Base-by-base conservation (phyloP, 768 basidiomycete genomes). In the Collybia mongolica region DNA sequence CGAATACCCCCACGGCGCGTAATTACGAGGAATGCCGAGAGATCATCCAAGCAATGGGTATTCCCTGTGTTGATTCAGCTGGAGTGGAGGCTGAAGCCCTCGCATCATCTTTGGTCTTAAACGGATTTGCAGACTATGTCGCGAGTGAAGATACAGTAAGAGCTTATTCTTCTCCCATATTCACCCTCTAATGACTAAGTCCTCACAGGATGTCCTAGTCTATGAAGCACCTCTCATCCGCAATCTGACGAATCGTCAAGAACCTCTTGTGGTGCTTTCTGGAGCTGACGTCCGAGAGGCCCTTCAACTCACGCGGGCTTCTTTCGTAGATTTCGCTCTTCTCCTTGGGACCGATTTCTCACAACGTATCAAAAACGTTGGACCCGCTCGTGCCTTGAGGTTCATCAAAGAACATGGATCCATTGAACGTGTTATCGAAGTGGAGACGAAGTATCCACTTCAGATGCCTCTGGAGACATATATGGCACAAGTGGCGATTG, bases 271-370 rank as follows among this genome's bases (percentile, higher is more conserved):
- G 32, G 52, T 85, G 44, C 74, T 94, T 43, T 81, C 79, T 14
- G 90, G 89, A 4, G 56, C 75, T 1, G 76, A 84, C 2, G 72
- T 93, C 17, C 87, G 85, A 7, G 52, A 65, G 0, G 71, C 70
- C 6, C 78, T 93, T 29, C 62, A 72, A 9, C 79, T 97, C 22
- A 70, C 79, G 55, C 76, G 75, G 6, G 60, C 72, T 0, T 64
- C 80, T 44, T 94, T 80, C 65, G 65, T 96, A 58, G 94, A 97
- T 68, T 93, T 96, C 66, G 84, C 83, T 0, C 80, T 96, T 44
- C 75, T 97, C 5, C 77, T 94, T 8, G 94, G 94, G 9, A 96
- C 93, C 2, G 94, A 97, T 66, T 95, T 96, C 58, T 86, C 90
- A 0, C 82, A 86, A 40, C 83, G 94, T 4, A 89, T 97, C 51